Conservation (phyloP, 768 basidiomycete species). For the Xerocomus brunneocitrinus region DNA sequence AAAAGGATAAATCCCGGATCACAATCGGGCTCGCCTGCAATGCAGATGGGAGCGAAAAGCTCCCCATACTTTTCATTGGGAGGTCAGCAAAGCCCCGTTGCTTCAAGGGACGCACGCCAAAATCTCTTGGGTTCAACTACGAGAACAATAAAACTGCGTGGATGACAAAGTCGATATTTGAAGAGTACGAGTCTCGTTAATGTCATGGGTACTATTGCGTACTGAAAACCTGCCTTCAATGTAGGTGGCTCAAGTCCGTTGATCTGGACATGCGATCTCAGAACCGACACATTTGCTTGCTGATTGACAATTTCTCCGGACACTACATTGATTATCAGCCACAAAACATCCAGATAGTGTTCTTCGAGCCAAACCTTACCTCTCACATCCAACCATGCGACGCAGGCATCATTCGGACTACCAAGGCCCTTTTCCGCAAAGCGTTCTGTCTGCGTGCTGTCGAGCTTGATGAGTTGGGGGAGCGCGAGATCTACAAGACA, state of each 20-base stretch:
- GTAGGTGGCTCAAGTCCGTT: not conserved
- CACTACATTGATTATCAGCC: not conserved
- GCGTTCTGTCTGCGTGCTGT: not conserved
- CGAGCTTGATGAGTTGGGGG: not conserved
- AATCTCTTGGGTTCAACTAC: not conserved
- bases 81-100: slow-evolving; percentile 28
- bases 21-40: slow-evolving; percentile 9
- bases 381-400: not conserved
- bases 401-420: not conserved
- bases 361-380: not conserved
- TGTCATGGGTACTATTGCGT: no score
- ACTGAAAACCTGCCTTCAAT: no score
- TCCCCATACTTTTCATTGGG: slow-evolving; percentile 33
- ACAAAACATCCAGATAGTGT: not conserved
- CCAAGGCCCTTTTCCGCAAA: slow-evolving; percentile 27
- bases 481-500: slow-evolving; percentile 1
- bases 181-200: not conserved
- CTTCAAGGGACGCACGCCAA: slow-evolving; percentile 14
- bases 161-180: not conserved
- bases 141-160: not conserved
- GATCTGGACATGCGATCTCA: not conserved
- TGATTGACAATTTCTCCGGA: slow-evolving; percentile 1
- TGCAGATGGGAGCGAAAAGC: slow-evolving; percentile 28
- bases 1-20: slow-evolving; percentile 14
- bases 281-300: not conserved